These are phyloP conservation scores for Irpex sp. DNA, from an alignment of 1,284 basidiomycete genomes.

Conservation along the genomic window DNA sequence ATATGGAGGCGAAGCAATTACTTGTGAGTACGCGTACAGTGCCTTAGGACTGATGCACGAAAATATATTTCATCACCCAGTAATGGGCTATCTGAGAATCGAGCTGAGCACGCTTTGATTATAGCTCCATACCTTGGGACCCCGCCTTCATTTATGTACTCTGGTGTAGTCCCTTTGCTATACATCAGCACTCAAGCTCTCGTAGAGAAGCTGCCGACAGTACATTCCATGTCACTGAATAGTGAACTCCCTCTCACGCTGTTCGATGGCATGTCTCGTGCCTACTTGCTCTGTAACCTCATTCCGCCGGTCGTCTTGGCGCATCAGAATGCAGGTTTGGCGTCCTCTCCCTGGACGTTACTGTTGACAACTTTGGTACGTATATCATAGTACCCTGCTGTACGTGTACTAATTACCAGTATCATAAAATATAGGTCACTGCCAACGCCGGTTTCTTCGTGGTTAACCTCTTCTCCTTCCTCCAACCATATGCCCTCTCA, in stretches of 20 bases:
- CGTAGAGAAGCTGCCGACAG: slow-evolving; percentile 54
- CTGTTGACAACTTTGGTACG: slow-evolving; percentile 64
- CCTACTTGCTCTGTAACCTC: slow-evolving; percentile 66
- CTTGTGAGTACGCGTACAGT: slow-evolving; percentile 37
- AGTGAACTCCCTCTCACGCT: slow-evolving; percentile 63
- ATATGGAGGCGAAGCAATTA: slow-evolving; percentile 69
- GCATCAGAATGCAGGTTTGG: slow-evolving; percentile 44
- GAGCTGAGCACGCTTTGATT: not conserved
- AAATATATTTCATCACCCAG: not conserved
- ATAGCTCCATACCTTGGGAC: slow-evolving; percentile 61
- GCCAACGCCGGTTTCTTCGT: slow-evolving; percentile 76
- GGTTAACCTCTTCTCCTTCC: slow-evolving; percentile 62
- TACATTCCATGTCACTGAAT: slow-evolving; percentile 48
- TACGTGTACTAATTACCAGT: not conserved
- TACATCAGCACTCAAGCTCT: slow-evolving; percentile 52
- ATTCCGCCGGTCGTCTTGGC: slow-evolving; percentile 60
- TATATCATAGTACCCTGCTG: slow-evolving; percentile 1
- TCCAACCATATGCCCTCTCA: slow-evolving; percentile 58
- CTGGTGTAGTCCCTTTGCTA: slow-evolving; percentile 52
- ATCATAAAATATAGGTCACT: slow-evolving; percentile 40
- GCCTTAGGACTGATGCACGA: not conserved
- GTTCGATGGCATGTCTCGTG: slow-evolving; percentile 66
- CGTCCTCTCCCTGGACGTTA: slow-evolving; percentile 68
- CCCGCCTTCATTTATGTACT: slow-evolving; percentile 68
- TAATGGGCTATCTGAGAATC: no score